A percentile compares a stretch with the other conserved stretches of the same genome.
Conservation (phyloP, 352 stramenopile species). For the Blastocystis hominis region DNA sequence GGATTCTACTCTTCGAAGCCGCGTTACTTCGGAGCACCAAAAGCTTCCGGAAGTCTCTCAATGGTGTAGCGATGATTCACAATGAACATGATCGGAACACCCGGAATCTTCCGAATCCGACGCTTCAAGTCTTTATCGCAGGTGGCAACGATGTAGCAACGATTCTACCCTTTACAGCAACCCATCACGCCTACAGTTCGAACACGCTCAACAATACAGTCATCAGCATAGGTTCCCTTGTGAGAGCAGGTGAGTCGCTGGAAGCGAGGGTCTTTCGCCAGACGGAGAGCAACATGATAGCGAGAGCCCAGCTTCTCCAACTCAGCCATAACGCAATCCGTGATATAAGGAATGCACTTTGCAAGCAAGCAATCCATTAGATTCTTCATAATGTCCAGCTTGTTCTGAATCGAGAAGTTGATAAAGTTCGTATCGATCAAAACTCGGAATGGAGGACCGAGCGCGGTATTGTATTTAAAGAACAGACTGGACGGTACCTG, state of each 20-base stretch:
- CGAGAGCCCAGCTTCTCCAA: conserved; percentile 97
- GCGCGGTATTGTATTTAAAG: conserved; percentile 97
- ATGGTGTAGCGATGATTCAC: conserved; percentile 96
- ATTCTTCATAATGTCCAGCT: conserved; percentile 90
- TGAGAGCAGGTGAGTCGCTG: conserved; percentile 88
- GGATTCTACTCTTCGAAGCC: too few species aligned
- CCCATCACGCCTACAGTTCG: conserved; percentile 16
- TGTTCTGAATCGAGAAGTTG: conserved; percentile 99
- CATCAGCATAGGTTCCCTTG: conserved; percentile 98
- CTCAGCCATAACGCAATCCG: conserved; percentile 98
- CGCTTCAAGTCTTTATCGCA: conserved; percentile 98
- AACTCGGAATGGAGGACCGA: conserved; percentile 94
- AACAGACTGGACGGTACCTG: conserved; percentile 92
- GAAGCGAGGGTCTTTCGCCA: conserved; percentile 95
- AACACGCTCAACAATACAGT: conserved; percentile 81
- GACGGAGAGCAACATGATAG: conserved; percentile 77
- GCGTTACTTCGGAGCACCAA: conserved; percentile 71
- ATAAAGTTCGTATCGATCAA: conserved; percentile 99
- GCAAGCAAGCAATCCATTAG: conserved; percentile 99
- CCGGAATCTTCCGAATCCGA: conserved; percentile 94
- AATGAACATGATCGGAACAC: conserved; percentile 99
- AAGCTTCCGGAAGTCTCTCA: conserved; percentile 93
- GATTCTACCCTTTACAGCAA: conserved; percentile 66
- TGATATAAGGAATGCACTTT: conserved; percentile 94
- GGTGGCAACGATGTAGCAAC: conserved; percentile 97